Evolutionary conservation across 306 rosid species (phyloP), one percentile per base, ranked within the genome.

Genomic region (Argentina anserina): DNA sequence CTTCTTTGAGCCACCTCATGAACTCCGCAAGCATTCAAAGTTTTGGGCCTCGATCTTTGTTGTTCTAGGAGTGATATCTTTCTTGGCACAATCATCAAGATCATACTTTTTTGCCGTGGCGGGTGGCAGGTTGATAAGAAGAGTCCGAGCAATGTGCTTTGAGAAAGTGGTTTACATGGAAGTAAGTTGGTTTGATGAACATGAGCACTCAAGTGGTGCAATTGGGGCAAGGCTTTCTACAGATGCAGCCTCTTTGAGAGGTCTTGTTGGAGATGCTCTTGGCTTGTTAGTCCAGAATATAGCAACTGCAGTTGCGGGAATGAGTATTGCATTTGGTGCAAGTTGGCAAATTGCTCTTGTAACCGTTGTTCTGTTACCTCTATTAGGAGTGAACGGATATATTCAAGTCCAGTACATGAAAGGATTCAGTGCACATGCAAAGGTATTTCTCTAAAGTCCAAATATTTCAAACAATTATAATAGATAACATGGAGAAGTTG

Each of bases 141-240:
- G 90, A 74, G 86, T 89, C 56, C 81, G 96, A 40, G 59, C 82
- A 75, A 83, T 84, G 86, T 87, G 91, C 66, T 92, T 87, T 18
- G 81, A 89, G 78, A 89, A 86, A 73, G 82, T 89, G 75, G 81
- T 87, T 80, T 82, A 84, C 79, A 89, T 87, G 93, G 96, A 92
- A 84, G 80, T 89, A 69, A 80, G 87, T 67, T 89, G 97, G 97
- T 92, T 89, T 59, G 97, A 92, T 40, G 76, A 84, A 64, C 71
- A 74, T 17, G 90, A 89, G 68, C 78, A 92, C 80, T 86, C 96
- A 52, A 90, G 90, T 66, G 94, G 97, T 52, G 75, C 88, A 56
- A 86, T 92, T 9, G 96, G 94, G 21, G 90, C 94, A 20, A 83
- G 92, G 85, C 88, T 92, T 65, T 92, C 97, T 9, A 65, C 84